These are phyloP conservation scores for Stemphylium beticola DNA, from an alignment of 2,329 filamentous ascomycete species.

Conservation along the genomic window DNA sequence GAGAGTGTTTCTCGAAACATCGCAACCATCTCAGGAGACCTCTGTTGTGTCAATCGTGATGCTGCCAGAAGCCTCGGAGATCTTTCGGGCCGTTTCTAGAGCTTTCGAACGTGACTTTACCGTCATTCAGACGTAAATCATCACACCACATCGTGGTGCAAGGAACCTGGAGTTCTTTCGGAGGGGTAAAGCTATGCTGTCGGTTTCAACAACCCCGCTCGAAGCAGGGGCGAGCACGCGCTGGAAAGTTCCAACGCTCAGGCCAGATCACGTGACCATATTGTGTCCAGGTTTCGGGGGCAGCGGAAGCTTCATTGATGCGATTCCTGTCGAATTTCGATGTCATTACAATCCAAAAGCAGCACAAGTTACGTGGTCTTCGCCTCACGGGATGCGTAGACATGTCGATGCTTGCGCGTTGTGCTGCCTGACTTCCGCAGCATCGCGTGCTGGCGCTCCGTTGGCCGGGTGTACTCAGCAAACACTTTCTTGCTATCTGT, in stretches of 20 bases:
- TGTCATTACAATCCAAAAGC: not conserved
- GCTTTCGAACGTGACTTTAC: constrained; percentile 21
- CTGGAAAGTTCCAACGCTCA: constrained; percentile 14
- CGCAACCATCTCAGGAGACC: constrained; percentile 13
- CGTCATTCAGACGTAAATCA: constrained; percentile 9
- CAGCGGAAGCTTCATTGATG: not conserved
- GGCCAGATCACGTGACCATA: constrained; percentile 20
- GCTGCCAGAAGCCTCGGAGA: constrained; percentile 29
- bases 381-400: not conserved
- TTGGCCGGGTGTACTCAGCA: not conserved
- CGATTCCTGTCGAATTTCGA: not conserved
- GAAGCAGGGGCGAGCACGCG: not conserved
- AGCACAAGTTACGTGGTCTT: not conserved
- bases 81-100: constrained; percentile 33
- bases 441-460: not conserved
- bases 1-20: constrained; percentile 36
- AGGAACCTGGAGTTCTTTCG: not conserved
- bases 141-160: constrained; percentile 3
- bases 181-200: constrained; percentile 4
- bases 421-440: constrained; percentile 10
- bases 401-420: not conserved
- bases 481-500: constrained; percentile 7
- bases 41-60: constrained; percentile 13
- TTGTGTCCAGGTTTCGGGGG: not conserved
- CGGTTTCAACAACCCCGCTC: not conserved